Evolutionary conservation across 2,329 filamentous ascomycete species (phyloP).

Genomic region (Coniochaeta sp.): DNA sequence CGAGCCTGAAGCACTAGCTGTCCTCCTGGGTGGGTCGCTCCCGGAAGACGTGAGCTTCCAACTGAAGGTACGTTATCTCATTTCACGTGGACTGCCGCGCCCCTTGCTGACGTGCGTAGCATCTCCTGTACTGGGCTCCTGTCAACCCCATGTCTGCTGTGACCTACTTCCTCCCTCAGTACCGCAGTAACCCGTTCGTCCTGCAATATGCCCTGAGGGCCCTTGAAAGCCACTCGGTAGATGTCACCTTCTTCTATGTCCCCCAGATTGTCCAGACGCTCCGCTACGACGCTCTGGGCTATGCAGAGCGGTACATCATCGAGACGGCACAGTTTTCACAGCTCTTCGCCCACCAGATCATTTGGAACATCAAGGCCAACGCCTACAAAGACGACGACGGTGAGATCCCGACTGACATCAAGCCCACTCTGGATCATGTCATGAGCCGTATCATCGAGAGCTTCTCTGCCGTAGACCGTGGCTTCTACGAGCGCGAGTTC

Average conservation of each 20-base stretch:
- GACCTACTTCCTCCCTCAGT: constrained; percentile 87
- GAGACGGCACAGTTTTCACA: constrained; percentile 98
- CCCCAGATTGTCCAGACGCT: constrained; percentile 96
- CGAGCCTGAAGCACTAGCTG: constrained; percentile 74
- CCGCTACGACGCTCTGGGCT: constrained; percentile 86
- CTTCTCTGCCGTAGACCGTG: constrained; percentile 71
- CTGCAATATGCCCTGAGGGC: constrained; percentile 96
- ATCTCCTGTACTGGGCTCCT: constrained; percentile 86
- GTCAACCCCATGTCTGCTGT: constrained; percentile 90
- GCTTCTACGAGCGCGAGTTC: constrained; percentile 92
- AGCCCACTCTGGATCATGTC: constrained; percentile 87
- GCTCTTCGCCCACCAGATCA: constrained; percentile 96
- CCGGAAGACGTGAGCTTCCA: constrained; percentile 77
- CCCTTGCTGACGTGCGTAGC: constrained; percentile 43
- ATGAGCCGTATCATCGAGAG: constrained; percentile 76
- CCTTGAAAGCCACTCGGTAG: constrained; percentile 85
- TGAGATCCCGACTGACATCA: constrained; percentile 81
- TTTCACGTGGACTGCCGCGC: not conserved
- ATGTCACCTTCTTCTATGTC: constrained; percentile 98
- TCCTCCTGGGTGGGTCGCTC: constrained; percentile 71
- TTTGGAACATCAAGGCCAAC: constrained; percentile 99
- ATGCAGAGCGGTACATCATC: constrained; percentile 92
- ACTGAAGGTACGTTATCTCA: constrained; percentile 58
- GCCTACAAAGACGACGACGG: constrained; percentile 96
- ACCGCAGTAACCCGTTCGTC: constrained; percentile 84